These are phyloP conservation scores for Candida rishiriensis DNA, from an alignment of 805 yeast species.

Conservation along the genomic window DNA sequence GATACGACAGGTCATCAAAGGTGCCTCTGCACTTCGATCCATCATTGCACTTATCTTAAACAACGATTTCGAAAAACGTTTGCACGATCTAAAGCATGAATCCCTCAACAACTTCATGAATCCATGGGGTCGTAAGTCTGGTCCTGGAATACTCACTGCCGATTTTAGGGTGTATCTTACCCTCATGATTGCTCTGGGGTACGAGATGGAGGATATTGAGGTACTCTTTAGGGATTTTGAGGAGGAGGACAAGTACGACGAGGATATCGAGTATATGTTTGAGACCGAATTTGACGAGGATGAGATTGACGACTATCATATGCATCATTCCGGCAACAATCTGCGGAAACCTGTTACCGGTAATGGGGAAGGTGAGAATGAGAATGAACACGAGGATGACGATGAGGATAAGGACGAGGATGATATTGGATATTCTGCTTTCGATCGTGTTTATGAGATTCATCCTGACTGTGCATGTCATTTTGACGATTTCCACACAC, in stretches of 20 bases:
- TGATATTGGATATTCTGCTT: neutral
- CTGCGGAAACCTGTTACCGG: slow-evolving; percentile 10
- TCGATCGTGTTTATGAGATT: slow-evolving; percentile 18
- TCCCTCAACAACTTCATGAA: slow-evolving; percentile 57
- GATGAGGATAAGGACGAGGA: slow-evolving; percentile 10
- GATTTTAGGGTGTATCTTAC: slow-evolving; percentile 58
- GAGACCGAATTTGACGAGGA: slow-evolving; percentile 27
- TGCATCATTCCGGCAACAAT: slow-evolving; percentile 6
- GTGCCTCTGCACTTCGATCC: slow-evolving; percentile 59
- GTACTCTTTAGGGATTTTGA: slow-evolving; percentile 56
- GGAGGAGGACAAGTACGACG: slow-evolving; percentile 59
- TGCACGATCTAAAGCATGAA: slow-evolving; percentile 57
- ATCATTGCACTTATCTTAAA: slow-evolving; percentile 59
- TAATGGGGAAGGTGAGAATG: slow-evolving; percentile 19
- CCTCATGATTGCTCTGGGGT: slow-evolving; percentile 47
- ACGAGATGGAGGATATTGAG: slow-evolving; percentile 44
- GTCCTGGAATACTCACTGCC: slow-evolving; percentile 54
- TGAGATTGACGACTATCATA: slow-evolving; percentile 22
- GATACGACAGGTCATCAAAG: slow-evolving; percentile 49
- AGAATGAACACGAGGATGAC: slow-evolving; percentile 24
- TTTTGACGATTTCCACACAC: slow-evolving; percentile 10
- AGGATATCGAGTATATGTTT: slow-evolving; percentile 41
- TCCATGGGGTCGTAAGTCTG: slow-evolving; percentile 59
- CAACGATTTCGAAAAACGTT: slow-evolving; percentile 36
- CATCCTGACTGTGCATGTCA: slow-evolving; percentile 37